Evolutionary conservation across 202 grass and related monocot genomes (phyloP).

Genomic region (Eragrostis tef): DNA sequence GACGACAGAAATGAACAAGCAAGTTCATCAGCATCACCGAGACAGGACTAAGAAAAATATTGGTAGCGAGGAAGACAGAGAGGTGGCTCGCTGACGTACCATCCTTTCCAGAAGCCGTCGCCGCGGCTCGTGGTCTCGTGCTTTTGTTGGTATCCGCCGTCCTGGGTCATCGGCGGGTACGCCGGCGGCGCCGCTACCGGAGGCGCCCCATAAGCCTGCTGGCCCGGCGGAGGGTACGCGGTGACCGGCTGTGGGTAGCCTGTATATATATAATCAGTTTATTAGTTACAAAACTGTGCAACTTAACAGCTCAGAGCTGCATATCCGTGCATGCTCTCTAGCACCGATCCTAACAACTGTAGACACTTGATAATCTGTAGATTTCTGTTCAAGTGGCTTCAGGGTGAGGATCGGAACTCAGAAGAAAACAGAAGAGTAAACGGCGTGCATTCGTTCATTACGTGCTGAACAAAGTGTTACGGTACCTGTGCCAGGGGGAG

Average conservation of each 20-base stretch:
- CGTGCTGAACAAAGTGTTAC: too few relatives aligned
- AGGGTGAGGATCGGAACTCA: too few relatives aligned
- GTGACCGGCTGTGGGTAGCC: constrained; percentile 30
- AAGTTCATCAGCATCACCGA: neutral
- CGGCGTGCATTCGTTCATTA: too few relatives aligned
- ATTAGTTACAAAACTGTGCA: too few relatives aligned
- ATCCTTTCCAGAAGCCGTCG: constrained; percentile 52
- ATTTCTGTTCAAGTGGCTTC: too few relatives aligned
- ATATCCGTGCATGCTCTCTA: too few relatives aligned
- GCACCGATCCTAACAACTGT: too few relatives aligned
- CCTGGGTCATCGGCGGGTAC: constrained; percentile 21
- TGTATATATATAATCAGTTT: too few relatives aligned
- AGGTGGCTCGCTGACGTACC: neutral
- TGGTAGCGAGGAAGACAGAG: neutral
- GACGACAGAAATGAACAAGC: neutral
- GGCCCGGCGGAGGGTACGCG: constrained; percentile 39
- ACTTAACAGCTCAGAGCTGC: too few relatives aligned
- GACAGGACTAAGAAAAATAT: neutral
- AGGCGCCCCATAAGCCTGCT: constrained; percentile 35
- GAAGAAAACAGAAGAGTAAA: too few relatives aligned
- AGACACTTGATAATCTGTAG: too few relatives aligned
- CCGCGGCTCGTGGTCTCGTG: constrained; percentile 27
- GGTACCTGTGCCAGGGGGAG: too few relatives aligned
- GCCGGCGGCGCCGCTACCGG: constrained; percentile 45
- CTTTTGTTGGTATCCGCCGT: constrained; percentile 2